A percentile compares a stretch with the other conserved stretches of the same genome.
Evolutionary conservation across 306 rosid genomes (phyloP).

Genomic region (Pachyrhizus erosus): DNA sequence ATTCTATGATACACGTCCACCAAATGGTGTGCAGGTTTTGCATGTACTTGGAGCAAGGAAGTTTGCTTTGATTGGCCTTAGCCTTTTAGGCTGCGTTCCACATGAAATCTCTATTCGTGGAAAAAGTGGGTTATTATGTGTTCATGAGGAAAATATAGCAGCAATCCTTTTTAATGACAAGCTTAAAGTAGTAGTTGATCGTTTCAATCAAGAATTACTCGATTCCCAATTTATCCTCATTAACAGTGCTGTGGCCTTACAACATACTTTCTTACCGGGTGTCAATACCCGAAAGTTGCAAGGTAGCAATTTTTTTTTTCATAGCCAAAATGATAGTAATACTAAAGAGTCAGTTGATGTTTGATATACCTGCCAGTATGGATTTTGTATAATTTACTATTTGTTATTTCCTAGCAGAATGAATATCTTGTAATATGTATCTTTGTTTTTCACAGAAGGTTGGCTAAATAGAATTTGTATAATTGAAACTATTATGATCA

Average conservation of each 20-base stretch:
- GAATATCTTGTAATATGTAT: no score
- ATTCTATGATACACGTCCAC: not conserved
- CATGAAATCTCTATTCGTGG: conserved; percentile 46
- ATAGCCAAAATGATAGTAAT: not conserved
- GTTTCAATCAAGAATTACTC: conserved; percentile 41
- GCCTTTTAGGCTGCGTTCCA: conserved; percentile 65
- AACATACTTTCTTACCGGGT: no score
- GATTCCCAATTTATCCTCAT: conserved; percentile 51
- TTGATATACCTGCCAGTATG: not conserved
- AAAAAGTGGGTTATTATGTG: conserved; percentile 55
- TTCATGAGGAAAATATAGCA: conserved; percentile 40
- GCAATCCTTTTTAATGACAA: conserved; percentile 48
- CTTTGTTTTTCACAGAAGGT: not conserved
- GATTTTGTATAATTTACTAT: no score
- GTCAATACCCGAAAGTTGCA: not conserved
- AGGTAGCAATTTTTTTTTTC: conserved; percentile 10
- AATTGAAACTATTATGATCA: not conserved
- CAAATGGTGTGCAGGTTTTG: conserved; percentile 45
- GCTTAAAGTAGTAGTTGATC: conserved; percentile 48
- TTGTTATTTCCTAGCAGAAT: no score
- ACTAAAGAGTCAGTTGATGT: not conserved
- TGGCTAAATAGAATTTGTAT: not conserved
- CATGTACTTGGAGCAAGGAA: conserved; percentile 68
- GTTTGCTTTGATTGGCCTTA: conserved; percentile 56
- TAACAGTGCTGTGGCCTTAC: not conserved